Evolutionary conservation across 2,329 filamentous ascomycete species (phyloP).

Genomic region (Fusarium aywerte): DNA sequence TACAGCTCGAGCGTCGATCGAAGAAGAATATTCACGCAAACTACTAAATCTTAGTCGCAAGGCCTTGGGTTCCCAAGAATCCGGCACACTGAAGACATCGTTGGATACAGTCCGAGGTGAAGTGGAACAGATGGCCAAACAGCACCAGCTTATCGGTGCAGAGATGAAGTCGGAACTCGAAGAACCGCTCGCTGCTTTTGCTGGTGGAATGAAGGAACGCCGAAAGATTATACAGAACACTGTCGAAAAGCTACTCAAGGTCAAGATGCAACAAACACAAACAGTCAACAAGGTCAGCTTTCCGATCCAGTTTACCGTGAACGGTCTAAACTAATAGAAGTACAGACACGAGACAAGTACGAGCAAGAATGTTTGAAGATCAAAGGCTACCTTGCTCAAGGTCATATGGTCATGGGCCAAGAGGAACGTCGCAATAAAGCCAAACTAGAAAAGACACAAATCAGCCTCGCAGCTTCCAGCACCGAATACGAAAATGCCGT

Average conservation of each 20-base stretch:
- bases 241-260: conserved; percentile 93
- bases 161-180: conserved; percentile 98
- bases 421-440: conserved; percentile 99
- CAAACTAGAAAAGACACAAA: conserved; percentile 98
- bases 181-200: conserved; percentile 90
- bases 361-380: conserved; percentile 98
- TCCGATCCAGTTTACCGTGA: not conserved
- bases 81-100: conserved; percentile 83
- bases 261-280: conserved; percentile 90
- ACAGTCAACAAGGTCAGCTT: conserved; percentile 84
- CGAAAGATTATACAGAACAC: conserved; percentile 95
- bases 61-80: conserved; percentile 86
- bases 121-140: conserved; percentile 92
- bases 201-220: conserved; percentile 94
- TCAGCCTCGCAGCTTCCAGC: conserved; percentile 90
- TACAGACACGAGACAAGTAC: conserved; percentile 86
- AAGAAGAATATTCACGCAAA: conserved; percentile 96
- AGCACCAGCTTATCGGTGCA: conserved; percentile 86
- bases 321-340: conserved; percentile 6
- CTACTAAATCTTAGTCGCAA: conserved; percentile 87
- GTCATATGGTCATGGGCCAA: conserved; percentile 99
- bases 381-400: conserved; percentile 97
- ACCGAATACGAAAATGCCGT: conserved; percentile 93
- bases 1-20: conserved; percentile 86
- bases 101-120: conserved; percentile 90